A percentile compares a stretch with the other conserved stretches of the same genome.
Evolutionary conservation across 1,284 basidiomycete species (phyloP).

Genomic region (Megacollybia platyphylla): DNA sequence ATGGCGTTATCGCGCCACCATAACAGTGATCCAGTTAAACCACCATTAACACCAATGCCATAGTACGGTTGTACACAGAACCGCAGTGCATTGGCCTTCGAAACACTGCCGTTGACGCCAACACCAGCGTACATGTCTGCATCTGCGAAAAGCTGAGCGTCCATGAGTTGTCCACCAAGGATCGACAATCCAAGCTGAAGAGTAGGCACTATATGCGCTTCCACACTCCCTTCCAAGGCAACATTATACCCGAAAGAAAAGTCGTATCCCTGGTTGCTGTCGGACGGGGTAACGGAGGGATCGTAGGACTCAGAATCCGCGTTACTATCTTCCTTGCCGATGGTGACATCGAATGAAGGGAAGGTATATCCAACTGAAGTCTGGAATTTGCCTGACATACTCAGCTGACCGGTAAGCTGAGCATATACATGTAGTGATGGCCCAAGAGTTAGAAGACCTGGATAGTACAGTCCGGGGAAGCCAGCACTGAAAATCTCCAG

Average conservation of each 20-base stretch:
- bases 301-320: no score
- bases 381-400: slow-evolving; percentile 2
- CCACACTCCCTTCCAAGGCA: slow-evolving; percentile 8
- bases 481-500: slow-evolving; percentile 10
- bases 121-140: slow-evolving; percentile 11
- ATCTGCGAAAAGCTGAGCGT: slow-evolving; percentile 10
- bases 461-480: slow-evolving; percentile 14
- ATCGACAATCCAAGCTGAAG: slow-evolving; percentile 10
- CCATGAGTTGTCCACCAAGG: slow-evolving; percentile 8
- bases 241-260: slow-evolving; percentile 9
- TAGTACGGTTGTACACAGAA: slow-evolving; percentile 5
- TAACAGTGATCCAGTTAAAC: slow-evolving; percentile 9
- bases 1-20: slow-evolving; percentile 7
- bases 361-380: slow-evolving; percentile 9
- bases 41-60: slow-evolving; percentile 8
- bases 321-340: slow-evolving; percentile 3
- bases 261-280: no score
- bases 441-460: slow-evolving; percentile 11
- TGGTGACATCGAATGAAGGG: slow-evolving; percentile 7
- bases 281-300: no score
- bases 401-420: no score
- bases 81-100: slow-evolving; percentile 6
- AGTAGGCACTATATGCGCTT: slow-evolving; percentile 8
- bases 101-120: slow-evolving; percentile 10
- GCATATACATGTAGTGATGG: slow-evolving; percentile 7